Percentiles rank a stretch among this genome's conserved stretches.
Conservation (phyloP, 805 yeast species). For the Hyphopichia homilentoma region DNA sequence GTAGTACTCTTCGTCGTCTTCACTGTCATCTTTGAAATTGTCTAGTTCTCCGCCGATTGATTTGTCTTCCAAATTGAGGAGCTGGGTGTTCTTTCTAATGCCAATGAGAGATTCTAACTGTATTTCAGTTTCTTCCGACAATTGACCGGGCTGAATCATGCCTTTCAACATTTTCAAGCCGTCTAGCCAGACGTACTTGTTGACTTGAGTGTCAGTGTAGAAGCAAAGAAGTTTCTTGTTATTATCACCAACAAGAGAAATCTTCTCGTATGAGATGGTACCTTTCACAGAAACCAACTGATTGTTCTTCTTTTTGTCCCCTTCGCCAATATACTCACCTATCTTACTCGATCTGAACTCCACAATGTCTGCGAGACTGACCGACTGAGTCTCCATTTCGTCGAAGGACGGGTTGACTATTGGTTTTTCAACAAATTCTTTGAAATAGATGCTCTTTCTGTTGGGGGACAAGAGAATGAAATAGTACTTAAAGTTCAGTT, state of each 20-base stretch:
- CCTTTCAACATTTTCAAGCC: conserved; percentile 56
- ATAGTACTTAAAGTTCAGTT: conserved; percentile 35
- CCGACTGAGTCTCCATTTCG: conserved; percentile 43
- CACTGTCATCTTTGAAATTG: conserved; percentile 13
- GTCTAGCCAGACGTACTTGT: conserved; percentile 72
- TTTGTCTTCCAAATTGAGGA: conserved; percentile 30
- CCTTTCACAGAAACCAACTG: conserved; percentile 55
- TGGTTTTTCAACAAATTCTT: conserved; percentile 51
- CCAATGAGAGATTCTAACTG: conserved; percentile 33
- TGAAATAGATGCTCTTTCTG: conserved; percentile 55
- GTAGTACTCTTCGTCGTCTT: conserved; percentile 26
- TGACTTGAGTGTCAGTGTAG: conserved; percentile 66
- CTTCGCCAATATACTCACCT: conserved; percentile 33
- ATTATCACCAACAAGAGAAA: conserved; percentile 44
- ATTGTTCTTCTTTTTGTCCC: conserved; percentile 38
- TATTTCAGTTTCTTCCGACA: conserved; percentile 33
- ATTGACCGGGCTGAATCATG: conserved; percentile 24
- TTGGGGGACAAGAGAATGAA: conserved; percentile 67
- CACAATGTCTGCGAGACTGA: conserved; percentile 50
- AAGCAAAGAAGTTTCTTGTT: conserved; percentile 49
- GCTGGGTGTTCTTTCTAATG: conserved; percentile 37
- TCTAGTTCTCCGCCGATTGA: conserved; percentile 11
- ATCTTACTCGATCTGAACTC: conserved; percentile 50
- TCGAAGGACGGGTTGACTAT: conserved; percentile 54
- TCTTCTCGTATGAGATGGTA: conserved; percentile 54